A percentile compares a stretch with the other conserved stretches of the same genome.
Conservation (phyloP, 306 rosid species). For the Canavalia gladiata region DNA sequence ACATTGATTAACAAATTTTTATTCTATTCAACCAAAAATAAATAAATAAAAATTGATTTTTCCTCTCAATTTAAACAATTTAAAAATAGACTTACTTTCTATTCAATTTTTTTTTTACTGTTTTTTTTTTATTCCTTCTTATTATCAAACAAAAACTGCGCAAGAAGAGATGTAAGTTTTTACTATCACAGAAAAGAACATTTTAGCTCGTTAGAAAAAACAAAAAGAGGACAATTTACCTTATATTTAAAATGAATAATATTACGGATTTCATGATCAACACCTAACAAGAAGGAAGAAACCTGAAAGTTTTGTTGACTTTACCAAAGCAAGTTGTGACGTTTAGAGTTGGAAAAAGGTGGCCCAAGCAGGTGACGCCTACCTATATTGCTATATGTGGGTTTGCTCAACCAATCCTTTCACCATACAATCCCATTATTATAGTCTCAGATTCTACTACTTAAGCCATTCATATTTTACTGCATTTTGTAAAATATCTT, state of each 20-base stretch:
- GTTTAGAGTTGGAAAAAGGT: not conserved
- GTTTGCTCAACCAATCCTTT: slow-evolving; percentile 48
- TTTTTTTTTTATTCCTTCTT: too few relatives aligned
- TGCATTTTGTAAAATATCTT: too few relatives aligned
- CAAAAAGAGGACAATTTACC: not conserved
- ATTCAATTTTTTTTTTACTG: too few relatives aligned
- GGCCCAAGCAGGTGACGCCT: slow-evolving; percentile 48
- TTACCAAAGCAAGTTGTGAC: not conserved
- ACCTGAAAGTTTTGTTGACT: not conserved
- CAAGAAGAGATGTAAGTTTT: too few relatives aligned
- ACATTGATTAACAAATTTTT: too few relatives aligned
- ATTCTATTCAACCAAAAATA: too few relatives aligned
- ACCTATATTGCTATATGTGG: slow-evolving; percentile 41
- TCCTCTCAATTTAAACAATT: too few relatives aligned
- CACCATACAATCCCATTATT: not conserved
- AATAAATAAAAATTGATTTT: too few relatives aligned
- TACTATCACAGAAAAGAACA: not conserved
- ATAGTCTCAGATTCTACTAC: not conserved
- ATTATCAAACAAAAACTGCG: too few relatives aligned
- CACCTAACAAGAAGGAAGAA: not conserved
- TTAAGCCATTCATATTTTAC: too few relatives aligned
- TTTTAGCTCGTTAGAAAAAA: not conserved
- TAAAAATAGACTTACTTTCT: too few relatives aligned
- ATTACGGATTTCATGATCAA: not conserved
- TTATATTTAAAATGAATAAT: not conserved